Conservation (phyloP, 2,329 filamentous ascomycete genomes). For the Colletotrichum falcatum region DNA sequence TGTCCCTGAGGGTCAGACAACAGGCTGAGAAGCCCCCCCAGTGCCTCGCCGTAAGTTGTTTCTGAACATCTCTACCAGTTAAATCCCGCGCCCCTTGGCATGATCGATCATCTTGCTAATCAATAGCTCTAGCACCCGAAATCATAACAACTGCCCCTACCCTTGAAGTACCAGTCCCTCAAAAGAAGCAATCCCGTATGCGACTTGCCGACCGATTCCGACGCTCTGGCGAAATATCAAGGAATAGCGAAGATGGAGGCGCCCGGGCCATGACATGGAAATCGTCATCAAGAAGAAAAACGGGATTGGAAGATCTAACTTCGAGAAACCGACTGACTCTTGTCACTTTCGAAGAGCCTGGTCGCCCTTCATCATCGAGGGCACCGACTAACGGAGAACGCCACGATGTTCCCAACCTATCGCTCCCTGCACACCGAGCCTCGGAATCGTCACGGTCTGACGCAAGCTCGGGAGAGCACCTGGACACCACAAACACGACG, state of each 20-base stretch:
- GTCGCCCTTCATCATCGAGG: slow-evolving; percentile 57
- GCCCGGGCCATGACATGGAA: slow-evolving; percentile 47
- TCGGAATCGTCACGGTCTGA: slow-evolving; percentile 89
- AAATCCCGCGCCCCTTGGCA: not conserved
- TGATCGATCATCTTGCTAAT: slow-evolving; percentile 24
- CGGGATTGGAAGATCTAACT: slow-evolving; percentile 41
- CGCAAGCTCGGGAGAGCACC: slow-evolving; percentile 79
- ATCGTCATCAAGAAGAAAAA: slow-evolving; percentile 56
- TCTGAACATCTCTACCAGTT: slow-evolving; percentile 20
- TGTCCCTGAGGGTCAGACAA: slow-evolving; percentile 80
- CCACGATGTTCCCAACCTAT: slow-evolving; percentile 26
- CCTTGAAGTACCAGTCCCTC: slow-evolving; percentile 66
- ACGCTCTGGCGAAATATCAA: slow-evolving; percentile 63
- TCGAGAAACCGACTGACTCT: slow-evolving; percentile 49
- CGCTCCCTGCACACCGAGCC: slow-evolving; percentile 26
- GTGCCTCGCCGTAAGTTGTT: slow-evolving; percentile 67
- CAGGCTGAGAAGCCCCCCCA: slow-evolving; percentile 70
- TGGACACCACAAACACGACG: slow-evolving; percentile 69
- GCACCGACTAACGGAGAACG: slow-evolving; percentile 42
- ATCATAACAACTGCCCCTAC: slow-evolving; percentile 96
- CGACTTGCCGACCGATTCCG: slow-evolving; percentile 65
- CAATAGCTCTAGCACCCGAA: slow-evolving; percentile 63
- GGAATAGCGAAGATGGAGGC: slow-evolving; percentile 43
- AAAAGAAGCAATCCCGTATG: slow-evolving; percentile 68
- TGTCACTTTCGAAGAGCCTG: slow-evolving; percentile 68